These are phyloP conservation scores for Diaporthe destruens DNA, from an alignment of 2,329 filamentous ascomycete species.

Conservation along the genomic window DNA sequence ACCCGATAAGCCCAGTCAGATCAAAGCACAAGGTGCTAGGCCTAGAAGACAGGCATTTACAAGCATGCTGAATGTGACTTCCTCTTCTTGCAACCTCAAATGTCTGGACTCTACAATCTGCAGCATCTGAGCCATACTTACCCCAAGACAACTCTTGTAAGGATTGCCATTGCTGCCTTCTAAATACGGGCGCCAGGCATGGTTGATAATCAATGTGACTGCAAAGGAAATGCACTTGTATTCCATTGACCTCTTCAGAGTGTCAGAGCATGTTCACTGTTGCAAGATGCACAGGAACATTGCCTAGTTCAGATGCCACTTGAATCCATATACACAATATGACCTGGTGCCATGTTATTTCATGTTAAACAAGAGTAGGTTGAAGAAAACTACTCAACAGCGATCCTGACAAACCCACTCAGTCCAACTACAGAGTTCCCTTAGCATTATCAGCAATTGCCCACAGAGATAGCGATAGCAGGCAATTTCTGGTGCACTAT, in stretches of 20 bases:
- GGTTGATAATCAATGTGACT: neutral
- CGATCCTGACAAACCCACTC: neutral
- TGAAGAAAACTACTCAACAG: neutral
- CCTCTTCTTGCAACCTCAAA: too few species aligned
- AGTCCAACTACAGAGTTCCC: neutral
- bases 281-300: neutral
- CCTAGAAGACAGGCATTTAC: too few species aligned
- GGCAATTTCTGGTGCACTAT: too few species aligned
- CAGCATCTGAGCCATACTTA: neutral
- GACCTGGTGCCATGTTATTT: neutral
- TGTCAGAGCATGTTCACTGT: neutral
- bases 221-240: neutral
- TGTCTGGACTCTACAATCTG: neutral
- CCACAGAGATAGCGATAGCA: too few species aligned
- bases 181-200: neutral
- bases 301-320: neutral
- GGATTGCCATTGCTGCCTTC: too few species aligned
- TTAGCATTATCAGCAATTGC: neutral
- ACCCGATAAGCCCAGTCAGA: neutral
- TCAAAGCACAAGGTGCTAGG: neutral
- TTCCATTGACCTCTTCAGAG: neutral
- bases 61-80: neutral
- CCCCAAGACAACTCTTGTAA: neutral
- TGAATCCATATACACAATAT: neutral
- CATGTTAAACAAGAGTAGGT: too few species aligned